These are phyloP conservation scores for Huntiella abstrusa DNA, from an alignment of 2,329 filamentous ascomycete genomes.

Conservation along the genomic window DNA sequence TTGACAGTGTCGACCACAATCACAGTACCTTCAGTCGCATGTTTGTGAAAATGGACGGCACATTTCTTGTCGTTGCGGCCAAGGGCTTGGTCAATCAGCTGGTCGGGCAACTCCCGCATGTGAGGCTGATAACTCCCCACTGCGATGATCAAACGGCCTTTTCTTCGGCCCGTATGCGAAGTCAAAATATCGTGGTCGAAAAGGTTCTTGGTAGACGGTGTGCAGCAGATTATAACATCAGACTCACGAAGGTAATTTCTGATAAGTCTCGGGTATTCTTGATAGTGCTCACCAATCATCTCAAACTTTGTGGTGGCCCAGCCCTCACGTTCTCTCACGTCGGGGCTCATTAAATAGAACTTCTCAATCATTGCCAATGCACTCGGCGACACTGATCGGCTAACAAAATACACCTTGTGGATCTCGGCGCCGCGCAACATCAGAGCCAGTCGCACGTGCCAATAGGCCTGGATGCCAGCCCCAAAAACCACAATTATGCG, in stretches of 20 bases:
- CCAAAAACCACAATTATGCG: conserved; percentile 72
- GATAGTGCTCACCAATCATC: conserved; percentile 49
- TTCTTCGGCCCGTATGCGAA: conserved; percentile 46
- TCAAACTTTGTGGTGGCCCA: conserved; percentile 50
- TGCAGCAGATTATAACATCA: conserved; percentile 79
- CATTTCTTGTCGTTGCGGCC: conserved; percentile 23
- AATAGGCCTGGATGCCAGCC: conserved; percentile 77
- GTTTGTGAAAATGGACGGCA: conserved; percentile 46
- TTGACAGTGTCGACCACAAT: conserved; percentile 61
- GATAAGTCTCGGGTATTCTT: conserved; percentile 45
- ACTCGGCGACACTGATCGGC: conserved; percentile 45
- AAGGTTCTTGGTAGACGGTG: conserved; percentile 52
- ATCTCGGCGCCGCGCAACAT: conserved; percentile 53
- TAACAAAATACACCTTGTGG: conserved; percentile 66
- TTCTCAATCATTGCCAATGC: conserved; percentile 32
- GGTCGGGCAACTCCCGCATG: conserved; percentile 71
- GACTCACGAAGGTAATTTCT: conserved; percentile 52
- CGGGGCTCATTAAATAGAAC: conserved; percentile 25
- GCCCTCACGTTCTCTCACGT: conserved; percentile 36
- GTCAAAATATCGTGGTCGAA: conserved; percentile 61
- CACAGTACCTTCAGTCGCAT: conserved; percentile 43
- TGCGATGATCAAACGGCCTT: conserved; percentile 52
- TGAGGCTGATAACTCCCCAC: conserved; percentile 49
- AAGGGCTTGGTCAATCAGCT: conserved; percentile 47
- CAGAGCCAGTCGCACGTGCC: conserved; percentile 75